Evolutionary conservation across 768 basidiomycete species (phyloP).

Genomic region (Boletus fagicola): DNA sequence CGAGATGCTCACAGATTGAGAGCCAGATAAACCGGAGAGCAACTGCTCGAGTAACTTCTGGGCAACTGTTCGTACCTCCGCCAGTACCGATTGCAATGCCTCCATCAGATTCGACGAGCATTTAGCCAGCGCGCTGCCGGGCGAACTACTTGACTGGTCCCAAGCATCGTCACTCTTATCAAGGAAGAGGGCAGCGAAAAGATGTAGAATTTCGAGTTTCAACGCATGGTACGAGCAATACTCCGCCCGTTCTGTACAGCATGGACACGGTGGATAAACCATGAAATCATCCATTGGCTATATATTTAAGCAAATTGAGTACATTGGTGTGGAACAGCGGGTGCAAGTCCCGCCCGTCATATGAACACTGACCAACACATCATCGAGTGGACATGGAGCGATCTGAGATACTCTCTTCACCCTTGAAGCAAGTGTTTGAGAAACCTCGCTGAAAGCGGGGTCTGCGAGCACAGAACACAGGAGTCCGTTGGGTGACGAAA

Average conservation of each 20-base stretch:
- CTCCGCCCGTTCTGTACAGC: constrained; percentile 25
- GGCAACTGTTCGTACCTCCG: constrained; percentile 19
- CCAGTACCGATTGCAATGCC: constrained; percentile 24
- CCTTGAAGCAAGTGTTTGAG: constrained; percentile 12
- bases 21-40: constrained; percentile 10
- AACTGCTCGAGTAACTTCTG: constrained; percentile 20
- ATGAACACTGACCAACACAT: constrained; percentile 32
- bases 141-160: constrained; percentile 1
- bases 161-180: constrained; percentile 29
- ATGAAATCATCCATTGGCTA: constrained; percentile 55
- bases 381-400: constrained; percentile 7
- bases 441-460: constrained; percentile 11
- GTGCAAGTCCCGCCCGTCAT: constrained; percentile 11
- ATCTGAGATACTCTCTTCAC: constrained; percentile 12
- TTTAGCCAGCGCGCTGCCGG: not conserved
- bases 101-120: constrained; percentile 15
- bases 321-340: constrained; percentile 16
- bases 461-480: constrained; percentile 22
- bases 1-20: constrained; percentile 26
- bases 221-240: constrained; percentile 30
- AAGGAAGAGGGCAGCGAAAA: constrained; percentile 42
- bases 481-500: constrained; percentile 8
- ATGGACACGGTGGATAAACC: constrained; percentile 36
- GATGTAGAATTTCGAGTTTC: constrained; percentile 43
- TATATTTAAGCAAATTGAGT: constrained; percentile 27